Evolutionary conservation across 2,329 filamentous ascomycete species (phyloP).

Genomic region (Sclerotinia trifoliorum): DNA sequence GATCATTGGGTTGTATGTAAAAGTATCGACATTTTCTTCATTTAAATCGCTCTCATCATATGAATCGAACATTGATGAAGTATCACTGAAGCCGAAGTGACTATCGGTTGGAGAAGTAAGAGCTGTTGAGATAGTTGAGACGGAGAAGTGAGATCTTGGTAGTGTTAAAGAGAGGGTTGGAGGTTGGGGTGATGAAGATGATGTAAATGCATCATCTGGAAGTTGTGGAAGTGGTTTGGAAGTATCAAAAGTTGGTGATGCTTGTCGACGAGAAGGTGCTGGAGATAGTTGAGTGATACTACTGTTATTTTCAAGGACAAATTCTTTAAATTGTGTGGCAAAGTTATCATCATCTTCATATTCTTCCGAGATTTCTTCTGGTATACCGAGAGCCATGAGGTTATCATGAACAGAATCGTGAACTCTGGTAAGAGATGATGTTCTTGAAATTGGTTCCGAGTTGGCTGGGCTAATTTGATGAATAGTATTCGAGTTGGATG

Average conservation of each 20-base stretch:
- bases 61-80: constrained; percentile 28
- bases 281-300: constrained; percentile 36
- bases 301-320: constrained; percentile 28
- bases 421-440: constrained; percentile 27
- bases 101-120: constrained; percentile 34
- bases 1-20: constrained; percentile 29
- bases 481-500: constrained; percentile 3
- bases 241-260: constrained; percentile 22
- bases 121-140: constrained; percentile 35
- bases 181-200: constrained; percentile 28
- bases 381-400: constrained; percentile 41
- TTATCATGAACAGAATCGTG: not conserved
- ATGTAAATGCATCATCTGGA: constrained; percentile 27
- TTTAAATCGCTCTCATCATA: constrained; percentile 33
- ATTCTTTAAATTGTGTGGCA: constrained; percentile 43
- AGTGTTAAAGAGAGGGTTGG: constrained; percentile 30
- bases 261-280: constrained; percentile 29
- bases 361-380: constrained; percentile 51
- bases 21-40: constrained; percentile 34
- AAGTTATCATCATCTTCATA: constrained; percentile 62
- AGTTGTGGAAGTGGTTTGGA: constrained; percentile 37
- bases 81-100: constrained; percentile 33
- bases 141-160: constrained; percentile 38
- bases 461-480: constrained; percentile 1
- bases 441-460: constrained; percentile 25